Conservation (phyloP, 2,329 filamentous ascomycete species). For the Cordyceps javanica region DNA sequence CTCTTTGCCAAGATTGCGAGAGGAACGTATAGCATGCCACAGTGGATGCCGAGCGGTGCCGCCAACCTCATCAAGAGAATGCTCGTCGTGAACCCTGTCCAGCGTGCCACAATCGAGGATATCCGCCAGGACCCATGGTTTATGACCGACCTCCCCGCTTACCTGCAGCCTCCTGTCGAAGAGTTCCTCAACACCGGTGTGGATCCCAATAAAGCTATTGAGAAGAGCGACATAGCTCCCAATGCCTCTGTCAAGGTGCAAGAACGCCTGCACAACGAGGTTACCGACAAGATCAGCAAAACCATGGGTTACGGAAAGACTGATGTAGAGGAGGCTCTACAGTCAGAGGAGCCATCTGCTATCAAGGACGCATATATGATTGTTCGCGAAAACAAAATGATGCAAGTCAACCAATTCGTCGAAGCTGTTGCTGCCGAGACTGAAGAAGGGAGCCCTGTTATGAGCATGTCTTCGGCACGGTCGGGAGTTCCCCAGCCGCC, state of each 20-base stretch:
- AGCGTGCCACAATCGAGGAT: conserved; percentile 88
- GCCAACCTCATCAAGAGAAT: conserved; percentile 80
- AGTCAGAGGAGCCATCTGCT: conserved; percentile 87
- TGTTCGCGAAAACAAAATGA: conserved; percentile 93
- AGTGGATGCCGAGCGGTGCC: conserved; percentile 83
- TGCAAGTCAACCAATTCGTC: conserved; percentile 68
- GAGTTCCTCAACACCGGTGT: conserved; percentile 93
- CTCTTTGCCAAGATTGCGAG: conserved; percentile 97
- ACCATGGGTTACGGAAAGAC: conserved; percentile 96
- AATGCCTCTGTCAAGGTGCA: conserved; percentile 72
- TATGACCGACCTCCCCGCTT: conserved; percentile 74
- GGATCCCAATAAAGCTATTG: conserved; percentile 86
- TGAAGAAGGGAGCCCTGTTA: conserved; percentile 42
- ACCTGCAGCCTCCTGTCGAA: conserved; percentile 80
- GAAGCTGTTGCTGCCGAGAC: conserved; percentile 29
- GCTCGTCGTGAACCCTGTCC: conserved; percentile 91
- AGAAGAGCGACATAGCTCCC: conserved; percentile 73
- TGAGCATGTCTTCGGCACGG: conserved; percentile 49
- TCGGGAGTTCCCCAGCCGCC: conserved; percentile 47
- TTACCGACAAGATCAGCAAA: conserved; percentile 92
- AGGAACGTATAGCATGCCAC: conserved; percentile 86
- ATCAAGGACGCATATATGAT: conserved; percentile 99
- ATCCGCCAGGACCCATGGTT: conserved; percentile 96
- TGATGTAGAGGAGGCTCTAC: conserved; percentile 90
- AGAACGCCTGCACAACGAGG: conserved; percentile 84